These are phyloP conservation scores for Apiotrichum mycotoxinovorans DNA, from an alignment of 1,284 basidiomycete species.

Conservation along the genomic window DNA sequence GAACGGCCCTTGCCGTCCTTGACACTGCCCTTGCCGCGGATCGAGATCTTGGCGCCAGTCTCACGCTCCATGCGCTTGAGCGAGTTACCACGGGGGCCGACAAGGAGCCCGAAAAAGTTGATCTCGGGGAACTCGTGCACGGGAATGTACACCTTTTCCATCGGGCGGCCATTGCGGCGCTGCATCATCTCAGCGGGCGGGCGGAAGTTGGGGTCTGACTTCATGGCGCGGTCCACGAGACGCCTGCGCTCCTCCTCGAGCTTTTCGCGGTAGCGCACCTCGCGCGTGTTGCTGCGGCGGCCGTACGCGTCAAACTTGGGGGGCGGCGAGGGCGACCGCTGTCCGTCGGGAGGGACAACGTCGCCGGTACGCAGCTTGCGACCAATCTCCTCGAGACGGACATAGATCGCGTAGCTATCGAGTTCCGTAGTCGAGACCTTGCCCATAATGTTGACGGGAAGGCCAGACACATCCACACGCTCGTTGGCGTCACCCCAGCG, in stretches of 20 bases:
- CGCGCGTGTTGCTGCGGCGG: conserved; percentile 94
- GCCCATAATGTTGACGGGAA: conserved; percentile 88
- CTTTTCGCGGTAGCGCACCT: conserved; percentile 95
- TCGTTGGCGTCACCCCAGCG: conserved; percentile 90
- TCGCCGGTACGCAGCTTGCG: conserved; percentile 89
- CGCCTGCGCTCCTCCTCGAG: conserved; percentile 93
- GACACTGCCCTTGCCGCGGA: conserved; percentile 95
- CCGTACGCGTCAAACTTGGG: conserved; percentile 97
- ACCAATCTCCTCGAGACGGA: conserved; percentile 95
- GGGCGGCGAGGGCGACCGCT: conserved; percentile 91
- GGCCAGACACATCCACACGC: conserved; percentile 71
- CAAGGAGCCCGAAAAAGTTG: conserved; percentile 98
- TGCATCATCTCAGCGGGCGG: conserved; percentile 83
- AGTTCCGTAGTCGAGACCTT: conserved; percentile 88
- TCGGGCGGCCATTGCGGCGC: conserved; percentile 81
- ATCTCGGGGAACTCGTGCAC: conserved; percentile 99
- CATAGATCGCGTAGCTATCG: conserved; percentile 90
- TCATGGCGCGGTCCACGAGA: conserved; percentile 92
- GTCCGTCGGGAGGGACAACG: conserved; percentile 90
- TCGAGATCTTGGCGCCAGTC: conserved; percentile 96
- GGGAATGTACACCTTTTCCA: conserved; percentile 98
- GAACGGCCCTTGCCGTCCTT: conserved; percentile 96
- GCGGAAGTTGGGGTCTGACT: conserved; percentile 94
- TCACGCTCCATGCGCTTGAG: conserved; percentile 99
- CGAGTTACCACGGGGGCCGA: conserved; percentile 97